Conservation (phyloP, 2,329 filamentous ascomycete species). For the Penicillium sp. region DNA sequence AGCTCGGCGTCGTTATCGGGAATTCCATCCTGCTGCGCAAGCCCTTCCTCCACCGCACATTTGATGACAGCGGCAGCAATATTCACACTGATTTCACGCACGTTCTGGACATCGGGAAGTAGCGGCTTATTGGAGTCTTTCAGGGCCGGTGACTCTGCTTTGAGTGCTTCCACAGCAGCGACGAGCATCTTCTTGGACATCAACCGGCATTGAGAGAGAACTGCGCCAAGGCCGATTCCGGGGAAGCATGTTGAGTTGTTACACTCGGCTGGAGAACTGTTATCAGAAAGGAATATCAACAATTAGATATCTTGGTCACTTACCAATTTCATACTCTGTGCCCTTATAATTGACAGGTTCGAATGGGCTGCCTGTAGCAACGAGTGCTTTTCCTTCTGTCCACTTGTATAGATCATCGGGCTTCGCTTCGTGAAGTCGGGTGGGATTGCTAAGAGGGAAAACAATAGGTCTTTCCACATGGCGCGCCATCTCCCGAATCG, state of each 20-base stretch:
- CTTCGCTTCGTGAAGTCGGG: conserved; percentile 76
- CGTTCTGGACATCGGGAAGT: conserved; percentile 73
- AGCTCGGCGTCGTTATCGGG: conserved; percentile 49
- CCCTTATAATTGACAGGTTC: conserved; percentile 66
- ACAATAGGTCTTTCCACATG: conserved; percentile 73
- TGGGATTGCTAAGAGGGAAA: conserved; percentile 84
- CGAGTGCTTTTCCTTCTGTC: conserved; percentile 75
- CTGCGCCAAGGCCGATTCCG: conserved; percentile 77
- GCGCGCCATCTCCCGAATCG: conserved; percentile 73
- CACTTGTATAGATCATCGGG: conserved; percentile 75
- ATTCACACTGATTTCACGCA: conserved; percentile 72
- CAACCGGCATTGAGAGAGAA: conserved; percentile 67
- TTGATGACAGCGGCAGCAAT: conserved; percentile 76
- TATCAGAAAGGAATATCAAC: neutral
- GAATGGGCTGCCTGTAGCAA: conserved; percentile 84
- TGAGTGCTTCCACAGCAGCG: conserved; percentile 72
- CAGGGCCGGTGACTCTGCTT: conserved; percentile 70
- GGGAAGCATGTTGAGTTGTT: conserved; percentile 88
- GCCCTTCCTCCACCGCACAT: conserved; percentile 67
- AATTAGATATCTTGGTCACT: conserved; percentile 14
- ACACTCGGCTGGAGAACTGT: conserved; percentile 65
- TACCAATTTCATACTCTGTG: conserved; percentile 56
- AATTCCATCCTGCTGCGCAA: conserved; percentile 67
- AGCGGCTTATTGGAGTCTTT: conserved; percentile 65
- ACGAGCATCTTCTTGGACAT: conserved; percentile 80